Conservation (phyloP, 2,329 filamentous ascomycete species). For the Exophiala bonariae region DNA sequence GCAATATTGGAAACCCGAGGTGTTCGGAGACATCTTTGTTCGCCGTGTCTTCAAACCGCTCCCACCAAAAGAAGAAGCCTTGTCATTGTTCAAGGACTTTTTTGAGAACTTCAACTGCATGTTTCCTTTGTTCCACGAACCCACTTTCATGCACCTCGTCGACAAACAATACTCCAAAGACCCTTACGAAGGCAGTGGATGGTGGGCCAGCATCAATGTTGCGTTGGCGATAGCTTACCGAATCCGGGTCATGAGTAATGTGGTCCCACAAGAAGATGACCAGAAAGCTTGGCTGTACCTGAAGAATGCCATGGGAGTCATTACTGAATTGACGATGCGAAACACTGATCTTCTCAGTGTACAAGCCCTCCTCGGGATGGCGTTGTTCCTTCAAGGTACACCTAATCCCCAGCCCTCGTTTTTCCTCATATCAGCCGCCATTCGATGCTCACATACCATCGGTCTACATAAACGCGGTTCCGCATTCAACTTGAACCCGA, state of each 20-base stretch:
- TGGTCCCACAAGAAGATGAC: conserved; percentile 87
- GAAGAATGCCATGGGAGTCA: conserved; percentile 93
- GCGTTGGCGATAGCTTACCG: conserved; percentile 91
- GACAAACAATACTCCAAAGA: conserved; percentile 91
- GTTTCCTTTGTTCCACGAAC: conserved; percentile 95
- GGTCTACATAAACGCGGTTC: conserved; percentile 91
- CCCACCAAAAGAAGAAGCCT: conserved; percentile 80
- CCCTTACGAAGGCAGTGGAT: conserved; percentile 91
- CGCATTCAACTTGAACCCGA: conserved; percentile 87
- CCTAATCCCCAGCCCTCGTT: conserved; percentile 95
- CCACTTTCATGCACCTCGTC: conserved; percentile 96
- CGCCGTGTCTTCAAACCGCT: conserved; percentile 80
- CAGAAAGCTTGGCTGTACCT: conserved; percentile 93
- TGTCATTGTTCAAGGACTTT: conserved; percentile 86
- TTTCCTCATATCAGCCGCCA: conserved; percentile 85
- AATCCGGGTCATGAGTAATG: conserved; percentile 90
- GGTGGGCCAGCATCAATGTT: conserved; percentile 97
- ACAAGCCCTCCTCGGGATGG: conserved; percentile 89
- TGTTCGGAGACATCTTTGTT: conserved; percentile 89
- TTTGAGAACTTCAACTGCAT: conserved; percentile 99
- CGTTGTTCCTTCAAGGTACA: conserved; percentile 91
- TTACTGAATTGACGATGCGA: conserved; percentile 89
- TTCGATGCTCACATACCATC: conserved; percentile 88
- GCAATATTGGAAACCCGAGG: conserved; percentile 97
- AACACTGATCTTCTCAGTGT: conserved; percentile 95